These are phyloP conservation scores for Cadophora gregata DNA, from an alignment of 2,329 filamentous ascomycete species.

Conservation along the genomic window DNA sequence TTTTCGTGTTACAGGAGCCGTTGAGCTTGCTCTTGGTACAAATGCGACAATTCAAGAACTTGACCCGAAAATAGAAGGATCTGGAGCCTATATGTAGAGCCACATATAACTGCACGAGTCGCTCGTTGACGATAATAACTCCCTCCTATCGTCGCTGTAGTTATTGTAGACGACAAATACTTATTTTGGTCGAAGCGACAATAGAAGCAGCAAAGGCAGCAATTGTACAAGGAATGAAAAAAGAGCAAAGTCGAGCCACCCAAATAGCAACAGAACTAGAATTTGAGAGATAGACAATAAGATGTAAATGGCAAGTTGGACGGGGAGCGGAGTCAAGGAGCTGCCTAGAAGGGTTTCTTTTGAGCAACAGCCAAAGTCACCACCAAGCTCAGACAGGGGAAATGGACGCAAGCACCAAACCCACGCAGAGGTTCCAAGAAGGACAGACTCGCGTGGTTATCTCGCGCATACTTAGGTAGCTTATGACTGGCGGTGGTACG, in stretches of 20 bases:
- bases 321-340: background rate
- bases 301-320: background rate
- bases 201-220: background rate
- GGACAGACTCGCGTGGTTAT: background rate
- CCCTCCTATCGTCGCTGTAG: slow-evolving; percentile 2
- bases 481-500: background rate
- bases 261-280: background rate
- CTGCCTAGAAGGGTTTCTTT: background rate
- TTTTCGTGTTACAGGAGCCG: slow-evolving; percentile 22
- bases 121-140: background rate
- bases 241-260: background rate
- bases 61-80: slow-evolving; percentile 3
- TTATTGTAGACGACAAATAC: slow-evolving; percentile 11
- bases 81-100: background rate
- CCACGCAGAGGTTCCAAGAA: background rate
- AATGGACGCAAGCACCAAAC: background rate
- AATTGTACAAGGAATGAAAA: background rate
- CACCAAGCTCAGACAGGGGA: background rate
- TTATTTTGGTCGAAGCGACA: slow-evolving; percentile 9
- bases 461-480: no score
- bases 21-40: slow-evolving; percentile 12
- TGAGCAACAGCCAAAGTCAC: slow-evolving; percentile 11
- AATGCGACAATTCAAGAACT: slow-evolving; percentile 26
- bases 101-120: background rate
- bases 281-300: background rate